These are phyloP conservation scores for Ceratocystis cacaofunesta DNA, from an alignment of 2,329 filamentous ascomycete species.

Conservation along the genomic window DNA sequence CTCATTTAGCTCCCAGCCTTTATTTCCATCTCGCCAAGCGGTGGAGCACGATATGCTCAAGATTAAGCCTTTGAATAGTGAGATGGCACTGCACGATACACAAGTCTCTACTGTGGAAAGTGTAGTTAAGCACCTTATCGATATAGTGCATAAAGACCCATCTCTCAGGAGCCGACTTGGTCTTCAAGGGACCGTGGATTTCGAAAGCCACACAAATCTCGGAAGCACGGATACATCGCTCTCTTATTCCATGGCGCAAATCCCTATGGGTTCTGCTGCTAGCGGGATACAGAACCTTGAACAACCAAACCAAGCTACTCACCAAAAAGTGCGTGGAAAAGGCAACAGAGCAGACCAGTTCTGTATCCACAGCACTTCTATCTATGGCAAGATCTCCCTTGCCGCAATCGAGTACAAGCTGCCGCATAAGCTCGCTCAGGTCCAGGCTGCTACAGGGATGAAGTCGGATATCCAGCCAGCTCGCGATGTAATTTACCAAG, in stretches of 20 bases:
- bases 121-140: background rate
- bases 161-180: background rate
- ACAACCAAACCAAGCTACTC: background rate
- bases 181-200: background rate
- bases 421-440: background rate
- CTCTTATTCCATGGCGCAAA: background rate
- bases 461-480: background rate
- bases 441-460: background rate
- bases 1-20: background rate
- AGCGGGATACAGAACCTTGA: too few species aligned
- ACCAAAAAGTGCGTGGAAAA: background rate
- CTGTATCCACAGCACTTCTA: background rate
- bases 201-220: background rate
- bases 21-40: background rate
- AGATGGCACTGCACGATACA: background rate
- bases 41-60: background rate
- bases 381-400: background rate
- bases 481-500: background rate
- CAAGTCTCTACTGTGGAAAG: background rate
- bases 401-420: background rate
- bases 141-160: background rate
- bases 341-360: background rate
- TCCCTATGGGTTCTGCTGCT: background rate
- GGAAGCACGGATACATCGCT: background rate
- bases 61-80: too few species aligned